Evolutionary conservation across 2,329 filamentous ascomycete species (phyloP).

Genomic region (Alternaria sp.): DNA sequence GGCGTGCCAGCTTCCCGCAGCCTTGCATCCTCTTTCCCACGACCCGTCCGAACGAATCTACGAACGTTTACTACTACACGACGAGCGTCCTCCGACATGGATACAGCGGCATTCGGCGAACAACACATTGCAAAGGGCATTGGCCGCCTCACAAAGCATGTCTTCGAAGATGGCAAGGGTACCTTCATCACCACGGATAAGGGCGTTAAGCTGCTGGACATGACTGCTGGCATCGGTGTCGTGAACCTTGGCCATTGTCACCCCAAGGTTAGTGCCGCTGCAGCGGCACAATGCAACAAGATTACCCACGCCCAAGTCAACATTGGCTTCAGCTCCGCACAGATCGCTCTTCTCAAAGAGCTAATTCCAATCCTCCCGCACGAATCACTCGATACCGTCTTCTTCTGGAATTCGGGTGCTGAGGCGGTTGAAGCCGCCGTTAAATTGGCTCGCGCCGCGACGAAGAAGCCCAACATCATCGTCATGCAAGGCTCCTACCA

Average conservation of each 20-base stretch:
- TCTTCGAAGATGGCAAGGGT: constrained; percentile 43
- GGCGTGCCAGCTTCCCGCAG: constrained; percentile 24
- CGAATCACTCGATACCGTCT: constrained; percentile 39
- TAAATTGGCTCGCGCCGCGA: constrained; percentile 40
- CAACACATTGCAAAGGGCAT: constrained; percentile 44
- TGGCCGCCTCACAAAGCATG: constrained; percentile 42
- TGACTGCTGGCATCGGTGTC: constrained; percentile 42
- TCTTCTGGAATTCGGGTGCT: constrained; percentile 44
- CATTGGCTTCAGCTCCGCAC: constrained; percentile 41
- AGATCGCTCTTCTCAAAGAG: constrained; percentile 40
- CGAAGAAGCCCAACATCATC: constrained; percentile 45
- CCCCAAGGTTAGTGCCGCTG: constrained; percentile 42
- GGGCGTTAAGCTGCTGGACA: constrained; percentile 42
- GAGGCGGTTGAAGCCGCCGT: constrained; percentile 43
- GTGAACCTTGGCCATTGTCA: constrained; percentile 44
- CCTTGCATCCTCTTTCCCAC: constrained; percentile 21
- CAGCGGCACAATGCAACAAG: constrained; percentile 41
- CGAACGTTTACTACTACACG: constrained; percentile 33
- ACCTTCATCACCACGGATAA: constrained; percentile 44
- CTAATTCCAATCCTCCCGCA: constrained; percentile 41
- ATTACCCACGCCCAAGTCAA: constrained; percentile 45
- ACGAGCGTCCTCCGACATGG: constrained; percentile 24
- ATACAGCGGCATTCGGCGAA: constrained; percentile 38
- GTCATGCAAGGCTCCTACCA: constrained; percentile 46
- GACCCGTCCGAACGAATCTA: constrained; percentile 9